Base-by-base conservation (phyloP, 2,329 filamentous ascomycete species). In the Coniochaeta pulveracea region DNA sequence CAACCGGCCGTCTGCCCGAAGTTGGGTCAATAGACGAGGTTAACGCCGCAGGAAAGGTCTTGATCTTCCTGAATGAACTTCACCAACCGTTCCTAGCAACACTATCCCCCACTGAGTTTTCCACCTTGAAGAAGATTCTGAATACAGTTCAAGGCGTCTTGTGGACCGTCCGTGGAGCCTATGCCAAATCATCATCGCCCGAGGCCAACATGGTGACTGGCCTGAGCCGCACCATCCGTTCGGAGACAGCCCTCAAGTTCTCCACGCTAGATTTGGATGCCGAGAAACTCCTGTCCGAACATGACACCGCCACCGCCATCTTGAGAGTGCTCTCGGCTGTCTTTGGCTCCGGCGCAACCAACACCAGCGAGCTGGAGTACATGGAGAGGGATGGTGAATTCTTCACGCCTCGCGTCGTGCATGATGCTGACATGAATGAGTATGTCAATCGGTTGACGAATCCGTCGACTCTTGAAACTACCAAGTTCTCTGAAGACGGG, bases 211-310 rank as follows among this genome's bases (percentile, higher is more conserved):
- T 69, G 50, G 49, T 64, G 0, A 54, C 57, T 7, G 64, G 64
- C 19, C 48, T 68, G 3, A 55, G 59, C 37, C 54, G 64, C 19
- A 60, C 57, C 2, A 51, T 67, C 15, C 61, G 64, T 1, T 65
- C 64, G 2, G 64, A 68, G 41, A 57, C 59, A 2, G 53, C 55
- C 16, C 57, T 64, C 30, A 52, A 52, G 10, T 60, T 63, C 11
- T 59, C 60, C 1, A 64, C 58, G 1, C 47, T 69, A 0, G 64
- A 68, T 31, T 47, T 69, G 2, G 60, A 67, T 21, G 55, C 55
- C 4, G 27, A 36, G 9, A 26, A 33, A 1, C 34, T 33, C 0
- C 43, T 52, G 4, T 43, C 43, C 1, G 47, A 49, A 26, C 39
- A 40, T 5, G 43, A 40, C 6, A 45, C 47, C 3, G 36, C 42